Percentiles rank a stretch among this genome's conserved stretches.
Evolutionary conservation across 2,329 filamentous ascomycete genomes (phyloP).

Genomic region (Calonectria honghensis): DNA sequence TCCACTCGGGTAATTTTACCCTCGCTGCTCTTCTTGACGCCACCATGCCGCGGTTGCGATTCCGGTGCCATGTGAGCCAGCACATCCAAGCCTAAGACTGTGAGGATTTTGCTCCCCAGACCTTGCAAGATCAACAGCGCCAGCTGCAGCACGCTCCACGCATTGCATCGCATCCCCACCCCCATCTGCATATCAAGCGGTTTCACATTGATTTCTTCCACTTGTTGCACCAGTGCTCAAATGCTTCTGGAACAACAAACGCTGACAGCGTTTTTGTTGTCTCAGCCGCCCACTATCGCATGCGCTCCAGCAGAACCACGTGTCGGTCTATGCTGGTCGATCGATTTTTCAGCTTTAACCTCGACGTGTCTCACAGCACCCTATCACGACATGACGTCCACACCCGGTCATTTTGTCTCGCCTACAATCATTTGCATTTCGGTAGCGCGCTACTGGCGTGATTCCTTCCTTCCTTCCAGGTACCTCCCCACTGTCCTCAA

Average conservation of each 20-base stretch:
- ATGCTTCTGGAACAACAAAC: constrained; percentile 24
- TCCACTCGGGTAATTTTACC: constrained; percentile 34
- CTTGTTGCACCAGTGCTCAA: constrained; percentile 12
- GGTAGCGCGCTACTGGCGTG: constrained; percentile 24
- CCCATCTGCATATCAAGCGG: constrained; percentile 22
- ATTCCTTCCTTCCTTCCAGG: neutral
- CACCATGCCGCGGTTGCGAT: constrained; percentile 22
- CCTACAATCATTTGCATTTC: constrained; percentile 15
- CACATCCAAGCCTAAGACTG: constrained; percentile 10
- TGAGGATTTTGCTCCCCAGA: constrained; percentile 29
- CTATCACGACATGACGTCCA: neutral
- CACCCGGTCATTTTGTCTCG: constrained; percentile 4
- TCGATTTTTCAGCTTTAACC: constrained; percentile 15
- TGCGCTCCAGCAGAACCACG: constrained; percentile 34
- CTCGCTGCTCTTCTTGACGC: constrained; percentile 9
- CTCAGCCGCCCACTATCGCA: constrained; percentile 24
- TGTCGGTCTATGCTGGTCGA: constrained; percentile 29
- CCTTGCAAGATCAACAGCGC: constrained; percentile 35
- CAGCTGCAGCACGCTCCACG: constrained; percentile 31
- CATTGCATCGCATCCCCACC: constrained; percentile 1
- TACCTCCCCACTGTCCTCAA: constrained; percentile 5
- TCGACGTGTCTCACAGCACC: constrained; percentile 29
- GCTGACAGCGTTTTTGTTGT: constrained; percentile 20
- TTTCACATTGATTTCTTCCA: constrained; percentile 21
- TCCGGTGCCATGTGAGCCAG: constrained; percentile 27